Evolutionary conservation across 169 alveolate genomes (phyloP), one percentile per base, ranked within the genome.

Genomic region (Cryptosporidium sp.): DNA sequence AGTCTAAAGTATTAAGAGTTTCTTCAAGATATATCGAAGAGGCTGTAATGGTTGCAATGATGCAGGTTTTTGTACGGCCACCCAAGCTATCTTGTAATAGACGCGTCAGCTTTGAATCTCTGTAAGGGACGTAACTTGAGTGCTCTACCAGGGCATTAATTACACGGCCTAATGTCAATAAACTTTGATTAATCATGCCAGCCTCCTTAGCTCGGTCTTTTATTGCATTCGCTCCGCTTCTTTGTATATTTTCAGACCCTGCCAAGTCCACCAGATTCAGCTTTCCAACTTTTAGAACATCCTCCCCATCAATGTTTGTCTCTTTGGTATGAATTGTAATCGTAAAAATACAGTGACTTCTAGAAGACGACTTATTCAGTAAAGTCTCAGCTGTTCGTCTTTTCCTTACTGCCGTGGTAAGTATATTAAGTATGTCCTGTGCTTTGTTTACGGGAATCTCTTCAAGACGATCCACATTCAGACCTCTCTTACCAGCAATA

Each of bases 41-140:
- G 33, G 99, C 97, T 2, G 97, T 95, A 37, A 97, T 95, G 26
- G 97, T 96, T 0, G 99, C 98, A 61, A 97, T 95, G 95, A 98
- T 95, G 21, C 96, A 97, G 1, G 99, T 97, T 86, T 96, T 96
- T 6, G 99, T 95, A 62, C 96, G 95, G 0, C 99, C 99, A n/a
- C 99, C 99, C 50, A 98, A 92, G 0, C 98, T 95, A 89, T 97
- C 98, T 84, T 96, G 96, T 51, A 98, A 93, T 18, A 97, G 70
- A 86, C 99, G 94, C 4, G 99, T 98, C 69, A 98, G 93, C 92
- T 98, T 97, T 37, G 98, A 95, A 84, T 98, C 99, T 86, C 99
- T 93, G 86, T 98, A 98, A 1, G 99, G 99, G 14, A 98, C 94
- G 74, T 98, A 97, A 6, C 97, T 92, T 39, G 96, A 91, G 71